A percentile compares a stretch with the other conserved stretches of the same genome.
Conservation (phyloP, 2,329 filamentous ascomycete species). For the Eurotiales sp. region DNA sequence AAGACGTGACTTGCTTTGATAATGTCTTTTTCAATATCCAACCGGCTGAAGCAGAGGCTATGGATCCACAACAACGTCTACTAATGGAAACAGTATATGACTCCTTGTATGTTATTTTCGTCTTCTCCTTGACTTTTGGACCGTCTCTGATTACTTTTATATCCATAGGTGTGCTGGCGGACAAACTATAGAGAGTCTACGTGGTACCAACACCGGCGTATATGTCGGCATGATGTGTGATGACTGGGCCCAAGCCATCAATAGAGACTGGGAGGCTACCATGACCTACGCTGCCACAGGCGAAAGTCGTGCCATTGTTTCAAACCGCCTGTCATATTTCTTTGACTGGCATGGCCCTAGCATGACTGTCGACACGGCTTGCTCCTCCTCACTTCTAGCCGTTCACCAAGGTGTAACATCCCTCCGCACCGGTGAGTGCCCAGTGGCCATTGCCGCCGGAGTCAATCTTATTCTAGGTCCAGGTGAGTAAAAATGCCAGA, state of each 20-base stretch:
- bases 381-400: slow-evolving; percentile 40
- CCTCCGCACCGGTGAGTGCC: slow-evolving; percentile 25
- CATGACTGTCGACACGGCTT: slow-evolving; percentile 48
- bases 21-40: slow-evolving; percentile 20
- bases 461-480: slow-evolving; percentile 26
- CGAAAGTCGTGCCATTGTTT: slow-evolving; percentile 33
- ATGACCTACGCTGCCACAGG: slow-evolving; percentile 23
- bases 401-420: slow-evolving; percentile 31
- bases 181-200: too few relatives aligned
- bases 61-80: slow-evolving; percentile 20
- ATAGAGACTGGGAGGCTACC: slow-evolving; percentile 12
- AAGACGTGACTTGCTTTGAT: slow-evolving; percentile 28
- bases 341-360: slow-evolving; percentile 39
- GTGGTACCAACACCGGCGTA: slow-evolving; percentile 22
- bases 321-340: slow-evolving; percentile 40
- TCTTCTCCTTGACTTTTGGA: too few relatives aligned
- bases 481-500: too few relatives aligned
- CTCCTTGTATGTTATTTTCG: too few relatives aligned
- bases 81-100: slow-evolving; percentile 32
- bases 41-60: slow-evolving; percentile 7
- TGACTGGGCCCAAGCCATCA: slow-evolving; percentile 22
- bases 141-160: too few relatives aligned
- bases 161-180: too few relatives aligned
- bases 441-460: slow-evolving; percentile 22
- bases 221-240: slow-evolving; percentile 22